Base-by-base conservation (phyloP, 306 rosid genomes). In the Ziziphus jujuba region DNA sequence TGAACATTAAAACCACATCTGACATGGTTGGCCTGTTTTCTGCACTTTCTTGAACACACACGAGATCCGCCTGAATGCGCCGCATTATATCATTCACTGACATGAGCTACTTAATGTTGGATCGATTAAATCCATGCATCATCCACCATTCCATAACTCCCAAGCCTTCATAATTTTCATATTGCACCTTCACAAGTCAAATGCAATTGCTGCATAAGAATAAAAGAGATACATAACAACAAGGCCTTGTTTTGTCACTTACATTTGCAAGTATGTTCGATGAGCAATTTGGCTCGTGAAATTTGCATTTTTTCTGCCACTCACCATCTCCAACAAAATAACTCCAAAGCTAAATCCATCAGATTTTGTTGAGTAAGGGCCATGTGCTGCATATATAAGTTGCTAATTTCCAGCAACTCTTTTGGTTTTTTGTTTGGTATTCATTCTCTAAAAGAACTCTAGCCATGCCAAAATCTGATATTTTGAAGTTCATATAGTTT, bases 271-370 rank as follows among this genome's bases (percentile, higher is more conserved):
- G 47, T 17, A 62, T 45, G 58, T 44, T 63, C 20, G 57, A n/a
- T 5, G 69, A 56, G 31, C 50, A 38, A 17, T 50, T 31, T 20
- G 55, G 6, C 25, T 66, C 48, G 10, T 12, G 25, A 3, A 25
- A 23, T 44, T 45, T 15, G 65, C 56, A 22, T 35, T 67, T 54
- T 61, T 67, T 52, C 21, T 28, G 25, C 74, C 74, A 53, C 74
- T 61, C 13, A 61, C 35, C 5, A 67, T 75, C 60, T 61, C 65
- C 0, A 62, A 21, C 2, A 69, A 16, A 23, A 75, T 54, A 43
- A 69, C 70, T 33, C 71, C 79, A 21, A 25, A 75, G 17, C 75
- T 54, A 7, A 67, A 54, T 9, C 62, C 54, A 48, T 68, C 70
- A 20, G 61, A 75, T 61, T 68, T 68, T 24, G 43, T 24, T 2